Base-by-base conservation (phyloP, 768 basidiomycete genomes). In the Sarcomyxa edulis region DNA sequence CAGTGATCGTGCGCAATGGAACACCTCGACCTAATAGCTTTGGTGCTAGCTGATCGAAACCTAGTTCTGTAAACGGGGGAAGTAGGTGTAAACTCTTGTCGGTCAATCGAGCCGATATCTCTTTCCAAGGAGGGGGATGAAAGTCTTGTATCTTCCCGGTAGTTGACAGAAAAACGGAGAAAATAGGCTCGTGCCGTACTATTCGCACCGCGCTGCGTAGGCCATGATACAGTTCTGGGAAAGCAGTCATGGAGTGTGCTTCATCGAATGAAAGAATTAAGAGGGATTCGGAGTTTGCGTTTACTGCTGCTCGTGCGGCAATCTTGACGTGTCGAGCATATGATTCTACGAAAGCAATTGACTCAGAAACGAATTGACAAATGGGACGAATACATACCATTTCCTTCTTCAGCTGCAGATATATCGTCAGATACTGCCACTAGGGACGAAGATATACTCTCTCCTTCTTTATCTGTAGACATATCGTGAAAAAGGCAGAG, bases 161-260 rank as follows among this genome's bases (percentile, higher is more conserved):
- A 8, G 53, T 55, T 4, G 56, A 51, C 12, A 51, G 20, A 35
- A 58, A 54, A 24, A 48, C 14, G 12, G 50, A 19, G 28, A 41
- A 48, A 20, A 47, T 26, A 24, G 14, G 19, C 29, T 19, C n/a
- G n/a, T n/a, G n/a, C n/a, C n/a, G n/a, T n/a, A n/a, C n/a, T n/a
- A n/a, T n/a, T n/a, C n/a, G n/a, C n/a, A n/a, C n/a, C n/a, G n/a
- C n/a, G n/a, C n/a, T n/a, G n/a, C n/a, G n/a, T n/a, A 38, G n/a
- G 46, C 15, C 27, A 42, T 39, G 24, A 27, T 32, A 29, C 35
- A 46, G 27, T 16, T 14, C 12, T 28, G n/a, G n/a, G n/a, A n/a
- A n/a, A n/a, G n/a, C n/a, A n/a, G n/a, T n/a, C n/a, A n/a, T n/a
- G n/a, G n/a, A n/a, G n/a, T n/a, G n/a, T n/a, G n/a, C n/a, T n/a